phyloP scores from a whole-genome alignment of 208 protist species.

The Tritrichomonas musculus region DNA sequence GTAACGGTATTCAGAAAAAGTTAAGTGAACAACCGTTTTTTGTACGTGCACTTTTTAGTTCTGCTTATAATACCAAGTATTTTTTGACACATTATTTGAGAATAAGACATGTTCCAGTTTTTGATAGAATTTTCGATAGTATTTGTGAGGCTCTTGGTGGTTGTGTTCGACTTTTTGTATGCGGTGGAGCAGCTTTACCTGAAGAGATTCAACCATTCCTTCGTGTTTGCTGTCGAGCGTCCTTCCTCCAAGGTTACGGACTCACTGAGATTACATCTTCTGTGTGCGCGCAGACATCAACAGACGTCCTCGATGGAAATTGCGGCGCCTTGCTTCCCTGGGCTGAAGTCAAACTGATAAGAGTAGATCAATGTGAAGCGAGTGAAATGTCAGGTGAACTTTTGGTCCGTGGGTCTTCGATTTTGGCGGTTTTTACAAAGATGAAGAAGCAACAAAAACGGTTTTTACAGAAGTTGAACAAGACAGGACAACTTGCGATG shows the following conservation, averaged over 20 bases:
- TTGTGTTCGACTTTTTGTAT: neutral
- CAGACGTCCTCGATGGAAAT: neutral
- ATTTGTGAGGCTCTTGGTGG: neutral
- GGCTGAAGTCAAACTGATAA: neutral
- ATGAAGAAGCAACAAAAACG: neutral
- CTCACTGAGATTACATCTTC: slow-evolving; percentile 37
- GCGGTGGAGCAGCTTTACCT: slow-evolving; percentile 14
- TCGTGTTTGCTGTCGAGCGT: neutral
- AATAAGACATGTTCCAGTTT: neutral
- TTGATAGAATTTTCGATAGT: neutral
- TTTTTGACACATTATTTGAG: neutral
- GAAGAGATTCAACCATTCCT: neutral
- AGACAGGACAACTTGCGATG: neutral
- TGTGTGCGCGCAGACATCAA: neutral
- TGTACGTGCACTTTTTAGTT: neutral
- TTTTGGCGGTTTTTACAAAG: neutral
- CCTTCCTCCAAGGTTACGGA: slow-evolving; percentile 38
- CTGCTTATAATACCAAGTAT: neutral
- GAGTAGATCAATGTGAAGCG: neutral
- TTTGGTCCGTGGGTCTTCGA: neutral
- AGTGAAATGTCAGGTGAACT: neutral
- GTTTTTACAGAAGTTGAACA: neutral
- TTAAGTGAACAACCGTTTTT: neutral
- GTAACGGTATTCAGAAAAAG: neutral
- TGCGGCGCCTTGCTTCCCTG: neutral